A percentile compares a stretch with the other conserved stretches of the same genome.
phyloP scores from a whole-genome alignment of 176 grass and related monocot genomes.

The Bonia amplexicaulis region DNA sequence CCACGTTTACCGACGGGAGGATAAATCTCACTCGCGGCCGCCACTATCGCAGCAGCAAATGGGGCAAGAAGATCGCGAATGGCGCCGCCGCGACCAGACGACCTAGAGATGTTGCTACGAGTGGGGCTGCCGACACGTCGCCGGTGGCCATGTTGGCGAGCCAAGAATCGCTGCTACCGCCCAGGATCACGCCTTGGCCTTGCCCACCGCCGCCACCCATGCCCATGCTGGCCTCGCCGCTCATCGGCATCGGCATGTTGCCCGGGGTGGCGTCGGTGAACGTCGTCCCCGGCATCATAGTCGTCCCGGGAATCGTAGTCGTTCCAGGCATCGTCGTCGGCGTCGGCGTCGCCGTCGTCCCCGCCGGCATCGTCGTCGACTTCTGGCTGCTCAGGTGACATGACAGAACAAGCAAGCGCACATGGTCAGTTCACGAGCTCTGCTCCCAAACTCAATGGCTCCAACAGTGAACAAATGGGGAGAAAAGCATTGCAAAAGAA shows the following conservation, averaged over 20 bases:
- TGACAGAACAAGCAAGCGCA: background rate
- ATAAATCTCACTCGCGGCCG: too few relatives aligned
- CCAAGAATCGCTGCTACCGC: conserved; percentile 46
- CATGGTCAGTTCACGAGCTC: conserved; percentile 17
- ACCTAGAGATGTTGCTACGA: background rate
- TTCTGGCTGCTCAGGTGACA: conserved; percentile 59
- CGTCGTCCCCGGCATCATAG: conserved; percentile 14
- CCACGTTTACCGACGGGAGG: too few relatives aligned
- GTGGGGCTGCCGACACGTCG: conserved; percentile 8
- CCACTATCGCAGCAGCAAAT: background rate
- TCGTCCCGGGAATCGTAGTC: background rate
- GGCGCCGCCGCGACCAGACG: background rate
- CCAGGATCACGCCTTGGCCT: conserved; percentile 47
- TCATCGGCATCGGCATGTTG: conserved; percentile 31
- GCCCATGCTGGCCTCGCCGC: background rate
- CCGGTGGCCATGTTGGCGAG: conserved; percentile 74
- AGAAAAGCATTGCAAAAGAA: background rate
- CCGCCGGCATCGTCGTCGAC: conserved; percentile 31
- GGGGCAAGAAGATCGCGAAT: conserved; percentile 1
- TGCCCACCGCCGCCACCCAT: conserved; percentile 16
- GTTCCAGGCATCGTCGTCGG: background rate
- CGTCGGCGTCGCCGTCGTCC: background rate
- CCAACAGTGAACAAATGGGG: background rate
- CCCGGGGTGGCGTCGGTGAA: conserved; percentile 38
- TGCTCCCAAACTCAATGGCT: background rate